phyloP scores from a whole-genome alignment of 2,329 filamentous ascomycete genomes.

The Colletotrichum tanaceti region DNA sequence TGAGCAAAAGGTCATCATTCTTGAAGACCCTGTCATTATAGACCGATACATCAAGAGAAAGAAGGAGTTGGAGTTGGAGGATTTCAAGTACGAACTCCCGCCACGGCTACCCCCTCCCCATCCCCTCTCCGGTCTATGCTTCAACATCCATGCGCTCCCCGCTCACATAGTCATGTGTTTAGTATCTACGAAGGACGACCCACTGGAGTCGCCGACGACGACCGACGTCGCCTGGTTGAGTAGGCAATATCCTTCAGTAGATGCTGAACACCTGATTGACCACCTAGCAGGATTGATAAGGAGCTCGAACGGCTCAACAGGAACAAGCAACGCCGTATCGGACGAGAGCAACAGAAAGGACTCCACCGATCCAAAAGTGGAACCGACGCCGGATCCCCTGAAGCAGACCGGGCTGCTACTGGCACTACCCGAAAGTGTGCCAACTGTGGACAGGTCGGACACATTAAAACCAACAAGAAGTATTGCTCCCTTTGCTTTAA shows the following conservation, averaged over 20 bases:
- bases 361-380: slow-evolving; percentile 54
- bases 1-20: slow-evolving; percentile 73
- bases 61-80: slow-evolving; percentile 75
- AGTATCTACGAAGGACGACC: slow-evolving; percentile 42
- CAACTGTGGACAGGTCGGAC: slow-evolving; percentile 95
- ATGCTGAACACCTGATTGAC: slow-evolving; percentile 43
- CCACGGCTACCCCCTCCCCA: slow-evolving; percentile 22
- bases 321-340: slow-evolving; percentile 90
- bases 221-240: slow-evolving; percentile 42
- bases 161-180: slow-evolving; percentile 39
- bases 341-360: slow-evolving; percentile 90
- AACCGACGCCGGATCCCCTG: slow-evolving; percentile 62
- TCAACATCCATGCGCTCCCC: slow-evolving; percentile 39
- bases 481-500: slow-evolving; percentile 59
- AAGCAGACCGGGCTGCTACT: slow-evolving; percentile 63
- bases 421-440: slow-evolving; percentile 93
- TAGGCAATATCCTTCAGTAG: slow-evolving; percentile 34
- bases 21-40: slow-evolving; percentile 88
- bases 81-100: slow-evolving; percentile 40
- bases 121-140: slow-evolving; percentile 29
- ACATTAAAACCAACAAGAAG: slow-evolving; percentile 99
- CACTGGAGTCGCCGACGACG: slow-evolving; percentile 40
- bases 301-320: slow-evolving; percentile 88
- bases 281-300: slow-evolving; percentile 66
- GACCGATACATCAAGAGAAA: slow-evolving; percentile 86